Conservation (phyloP, 2,329 filamentous ascomycete species). For the Alternaria rosae region DNA sequence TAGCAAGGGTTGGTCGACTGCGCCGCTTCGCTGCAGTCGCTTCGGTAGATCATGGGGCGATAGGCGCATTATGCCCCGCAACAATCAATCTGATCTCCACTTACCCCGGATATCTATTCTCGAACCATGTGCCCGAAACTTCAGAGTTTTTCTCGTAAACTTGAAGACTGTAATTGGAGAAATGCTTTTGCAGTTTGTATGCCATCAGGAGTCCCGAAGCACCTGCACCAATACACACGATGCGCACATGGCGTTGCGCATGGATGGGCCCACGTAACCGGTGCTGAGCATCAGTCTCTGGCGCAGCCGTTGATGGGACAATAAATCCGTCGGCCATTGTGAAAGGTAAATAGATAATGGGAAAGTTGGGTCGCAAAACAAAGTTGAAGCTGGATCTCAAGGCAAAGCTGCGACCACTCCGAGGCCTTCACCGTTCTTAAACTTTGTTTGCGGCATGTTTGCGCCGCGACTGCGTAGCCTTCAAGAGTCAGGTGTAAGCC, state of each 20-base stretch:
- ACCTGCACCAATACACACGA: conserved; percentile 59
- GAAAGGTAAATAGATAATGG: background rate
- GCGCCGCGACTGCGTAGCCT: background rate
- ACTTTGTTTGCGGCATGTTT: background rate
- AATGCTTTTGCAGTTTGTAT: conserved; percentile 58
- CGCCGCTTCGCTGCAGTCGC: background rate
- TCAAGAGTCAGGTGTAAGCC: conserved; percentile 14
- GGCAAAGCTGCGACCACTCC: background rate
- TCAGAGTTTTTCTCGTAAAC: conserved; percentile 60
- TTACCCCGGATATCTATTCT: conserved; percentile 57
- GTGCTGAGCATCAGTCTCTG: conserved; percentile 35
- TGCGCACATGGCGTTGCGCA: conserved; percentile 44
- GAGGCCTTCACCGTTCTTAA: conserved; percentile 10
- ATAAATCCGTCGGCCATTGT: conserved; percentile 33
- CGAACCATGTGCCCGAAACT: conserved; percentile 61
- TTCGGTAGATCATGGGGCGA: conserved; percentile 7
- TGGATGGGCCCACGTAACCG: conserved; percentile 44
- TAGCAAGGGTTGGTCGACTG: conserved; percentile 9
- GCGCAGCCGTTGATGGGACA: conserved; percentile 31
- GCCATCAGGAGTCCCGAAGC: conserved; percentile 58
- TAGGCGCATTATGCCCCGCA: background rate
- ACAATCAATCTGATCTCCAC: conserved; percentile 14
- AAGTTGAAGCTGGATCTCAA: background rate
- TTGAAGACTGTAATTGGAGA: conserved; percentile 52
- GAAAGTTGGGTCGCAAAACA: background rate